These are phyloP conservation scores for Tolypocladium endophyticum DNA, from an alignment of 2,329 filamentous ascomycete species.

Conservation along the genomic window DNA sequence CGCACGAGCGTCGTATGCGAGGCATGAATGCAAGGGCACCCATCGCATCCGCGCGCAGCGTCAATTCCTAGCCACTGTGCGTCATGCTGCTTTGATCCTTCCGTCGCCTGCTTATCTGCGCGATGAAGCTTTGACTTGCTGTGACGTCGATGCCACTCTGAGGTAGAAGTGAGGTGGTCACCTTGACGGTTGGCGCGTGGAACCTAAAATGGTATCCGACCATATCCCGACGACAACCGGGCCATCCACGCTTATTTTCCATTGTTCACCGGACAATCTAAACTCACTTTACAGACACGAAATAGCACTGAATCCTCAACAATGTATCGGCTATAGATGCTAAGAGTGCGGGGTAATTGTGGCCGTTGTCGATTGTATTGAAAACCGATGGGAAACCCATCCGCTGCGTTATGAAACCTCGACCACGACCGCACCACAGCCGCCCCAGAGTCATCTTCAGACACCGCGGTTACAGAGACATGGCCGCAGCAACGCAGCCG, in stretches of 20 bases:
- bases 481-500: conserved; percentile 4
- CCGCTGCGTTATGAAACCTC: conserved; percentile 18
- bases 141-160: background rate
- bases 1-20: background rate
- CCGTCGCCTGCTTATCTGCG: background rate
- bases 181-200: background rate
- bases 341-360: background rate
- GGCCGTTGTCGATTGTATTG: background rate
- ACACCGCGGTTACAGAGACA: conserved; percentile 11
- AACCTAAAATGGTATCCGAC: conserved; percentile 9
- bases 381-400: conserved; percentile 9
- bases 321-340: background rate
- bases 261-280: conserved; percentile 1
- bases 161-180: background rate
- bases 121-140: background rate
- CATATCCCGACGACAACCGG: conserved; percentile 11
- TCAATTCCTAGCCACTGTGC: background rate
- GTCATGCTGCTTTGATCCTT: background rate
- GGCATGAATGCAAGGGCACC: background rate
- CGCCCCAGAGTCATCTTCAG: conserved; percentile 22
- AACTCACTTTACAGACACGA: background rate
- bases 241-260: background rate
- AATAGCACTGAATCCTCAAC: background rate
- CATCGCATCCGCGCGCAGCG: background rate
- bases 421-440: conserved; percentile 14